These are phyloP conservation scores for Pythium sp. DNA, from an alignment of 352 stramenopile genomes.

Conservation along the genomic window DNA sequence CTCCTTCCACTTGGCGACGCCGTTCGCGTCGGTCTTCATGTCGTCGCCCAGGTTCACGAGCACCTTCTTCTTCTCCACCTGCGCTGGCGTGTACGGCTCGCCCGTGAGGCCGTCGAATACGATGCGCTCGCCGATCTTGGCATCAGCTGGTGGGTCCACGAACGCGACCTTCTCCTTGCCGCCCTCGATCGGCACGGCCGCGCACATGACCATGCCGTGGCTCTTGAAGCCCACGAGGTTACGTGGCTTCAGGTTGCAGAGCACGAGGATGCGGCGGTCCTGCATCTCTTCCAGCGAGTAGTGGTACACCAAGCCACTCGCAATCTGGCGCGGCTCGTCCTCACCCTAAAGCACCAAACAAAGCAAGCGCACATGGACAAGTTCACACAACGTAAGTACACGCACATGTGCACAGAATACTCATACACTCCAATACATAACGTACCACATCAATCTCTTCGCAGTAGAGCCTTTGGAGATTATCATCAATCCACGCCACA, in stretches of 20 bases:
- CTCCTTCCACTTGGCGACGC: conserved; percentile 83
- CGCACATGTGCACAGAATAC: neutral
- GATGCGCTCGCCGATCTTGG: conserved; percentile 74
- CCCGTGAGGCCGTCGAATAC: conserved; percentile 63
- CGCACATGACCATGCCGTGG: conserved; percentile 92
- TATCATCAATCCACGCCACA: neutral
- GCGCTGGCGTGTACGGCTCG: conserved; percentile 73
- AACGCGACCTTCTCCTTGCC: conserved; percentile 84
- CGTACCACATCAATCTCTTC: conserved; percentile 88
- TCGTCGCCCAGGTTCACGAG: conserved; percentile 71
- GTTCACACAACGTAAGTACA: neutral
- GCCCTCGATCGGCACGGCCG: conserved; percentile 56
- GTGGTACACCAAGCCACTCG: conserved; percentile 81
- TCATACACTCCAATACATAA: neutral
- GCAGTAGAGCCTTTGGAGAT: conserved; percentile 69
- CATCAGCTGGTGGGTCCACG: conserved; percentile 74
- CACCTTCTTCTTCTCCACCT: conserved; percentile 91
- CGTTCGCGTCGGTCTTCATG: conserved; percentile 77
- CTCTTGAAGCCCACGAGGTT: conserved; percentile 90
- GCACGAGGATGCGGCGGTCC: conserved; percentile 76
- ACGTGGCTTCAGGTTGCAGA: conserved; percentile 90
- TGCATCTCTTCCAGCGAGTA: conserved; percentile 89
- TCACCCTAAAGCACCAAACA: conserved; percentile 38
- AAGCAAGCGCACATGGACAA: conserved; percentile 1
- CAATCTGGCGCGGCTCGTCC: conserved; percentile 82